Conservation (phyloP, 805 yeast genomes). For the Candida oleophila region DNA sequence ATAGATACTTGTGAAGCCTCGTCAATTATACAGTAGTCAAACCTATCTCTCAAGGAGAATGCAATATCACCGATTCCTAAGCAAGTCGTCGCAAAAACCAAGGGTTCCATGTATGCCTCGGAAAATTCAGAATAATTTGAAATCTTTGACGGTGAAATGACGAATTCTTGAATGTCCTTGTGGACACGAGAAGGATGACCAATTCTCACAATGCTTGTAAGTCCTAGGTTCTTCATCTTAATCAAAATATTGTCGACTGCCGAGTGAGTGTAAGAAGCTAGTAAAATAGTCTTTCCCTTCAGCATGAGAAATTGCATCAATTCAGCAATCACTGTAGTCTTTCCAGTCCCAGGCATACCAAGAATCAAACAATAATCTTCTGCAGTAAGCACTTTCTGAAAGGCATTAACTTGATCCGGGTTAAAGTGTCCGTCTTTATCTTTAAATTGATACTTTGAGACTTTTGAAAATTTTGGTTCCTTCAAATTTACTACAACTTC, state of each 20-base stretch:
- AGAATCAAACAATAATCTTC: constrained; percentile 76
- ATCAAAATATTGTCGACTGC: constrained; percentile 92
- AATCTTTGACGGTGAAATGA: constrained; percentile 37
- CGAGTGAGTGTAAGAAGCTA: constrained; percentile 89
- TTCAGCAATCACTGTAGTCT: constrained; percentile 70
- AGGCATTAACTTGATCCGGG: constrained; percentile 67
- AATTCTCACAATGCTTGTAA: constrained; percentile 55
- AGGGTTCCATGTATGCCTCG: constrained; percentile 50
- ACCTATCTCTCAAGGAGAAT: constrained; percentile 51
- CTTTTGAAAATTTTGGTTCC: constrained; percentile 41
- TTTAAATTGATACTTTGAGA: constrained; percentile 7
- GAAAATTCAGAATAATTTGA: constrained; percentile 46
- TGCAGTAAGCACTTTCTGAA: constrained; percentile 61
- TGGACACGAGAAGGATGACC: constrained; percentile 65
- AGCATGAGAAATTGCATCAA: constrained; percentile 61
- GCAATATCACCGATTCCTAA: constrained; percentile 68
- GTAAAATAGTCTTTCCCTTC: constrained; percentile 63
- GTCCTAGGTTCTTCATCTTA: constrained; percentile 49
- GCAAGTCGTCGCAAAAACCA: constrained; percentile 87
- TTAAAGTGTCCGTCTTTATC: constrained; percentile 45
- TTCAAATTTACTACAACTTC: constrained; percentile 53
- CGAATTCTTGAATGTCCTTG: constrained; percentile 52
- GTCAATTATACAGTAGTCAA: constrained; percentile 93
- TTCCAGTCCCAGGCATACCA: constrained; percentile 98
- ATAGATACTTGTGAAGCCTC: constrained; percentile 95